Evolutionary conservation across 2,329 filamentous ascomycete species (phyloP).

Genomic region (Sarocladium kiliense): DNA sequence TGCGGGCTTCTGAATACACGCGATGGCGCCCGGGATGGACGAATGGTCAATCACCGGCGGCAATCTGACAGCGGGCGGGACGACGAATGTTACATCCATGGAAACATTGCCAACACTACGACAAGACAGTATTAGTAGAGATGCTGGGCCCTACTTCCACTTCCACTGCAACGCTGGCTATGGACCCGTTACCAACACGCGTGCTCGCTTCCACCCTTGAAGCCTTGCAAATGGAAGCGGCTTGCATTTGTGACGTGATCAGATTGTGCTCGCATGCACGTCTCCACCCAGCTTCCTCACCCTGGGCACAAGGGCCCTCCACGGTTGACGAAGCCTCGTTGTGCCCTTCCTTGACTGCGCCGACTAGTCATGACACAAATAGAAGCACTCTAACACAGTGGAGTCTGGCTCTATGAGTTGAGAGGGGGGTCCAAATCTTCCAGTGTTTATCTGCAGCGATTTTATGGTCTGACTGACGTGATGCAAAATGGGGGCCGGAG

Average conservation of each 20-base stretch:
- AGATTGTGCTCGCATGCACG: not conserved
- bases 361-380: not conserved
- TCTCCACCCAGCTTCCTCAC: not conserved
- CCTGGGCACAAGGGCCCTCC: too few species aligned
- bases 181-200: not conserved
- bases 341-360: too few species aligned
- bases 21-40: not conserved
- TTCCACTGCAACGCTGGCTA: conserved; percentile 2
- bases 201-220: not conserved
- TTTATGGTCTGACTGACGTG: too few species aligned
- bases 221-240: not conserved
- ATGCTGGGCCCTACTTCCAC: not conserved
- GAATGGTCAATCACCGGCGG: not conserved
- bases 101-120: not conserved
- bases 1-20: not conserved
- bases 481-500: too few species aligned
- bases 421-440: too few species aligned
- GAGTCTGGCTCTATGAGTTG: too few species aligned
- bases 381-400: too few species aligned
- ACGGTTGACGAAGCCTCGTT: too few species aligned
- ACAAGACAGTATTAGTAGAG: not conserved
- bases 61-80: not conserved
- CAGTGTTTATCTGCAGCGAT: too few species aligned
- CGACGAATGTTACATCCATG: conserved; percentile 2
- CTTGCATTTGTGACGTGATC: conserved; percentile 7